Conservation (phyloP, 768 basidiomycete species). For the Rubroboletus satanas region DNA sequence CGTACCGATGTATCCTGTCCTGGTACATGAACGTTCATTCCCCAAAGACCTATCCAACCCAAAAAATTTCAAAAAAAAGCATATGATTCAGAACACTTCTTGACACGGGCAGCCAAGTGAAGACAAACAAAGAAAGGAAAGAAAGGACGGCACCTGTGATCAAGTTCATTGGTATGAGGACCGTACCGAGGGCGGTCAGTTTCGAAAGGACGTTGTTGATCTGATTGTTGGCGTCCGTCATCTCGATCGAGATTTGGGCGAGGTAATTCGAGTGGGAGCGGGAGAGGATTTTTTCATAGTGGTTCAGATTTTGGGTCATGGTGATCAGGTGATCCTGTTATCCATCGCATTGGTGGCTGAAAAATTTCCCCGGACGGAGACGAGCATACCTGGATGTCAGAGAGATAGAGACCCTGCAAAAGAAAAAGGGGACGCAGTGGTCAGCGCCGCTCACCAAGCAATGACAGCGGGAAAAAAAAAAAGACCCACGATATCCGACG, state of each 20-base stretch:
- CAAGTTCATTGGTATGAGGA: conserved; percentile 96
- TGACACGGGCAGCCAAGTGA: background rate
- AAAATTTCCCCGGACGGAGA: background rate
- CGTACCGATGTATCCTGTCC: conserved; percentile 60
- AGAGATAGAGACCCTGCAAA: conserved; percentile 82
- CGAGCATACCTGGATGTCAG: conserved; percentile 77
- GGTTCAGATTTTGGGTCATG: conserved; percentile 99
- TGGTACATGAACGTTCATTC: conserved; percentile 98
- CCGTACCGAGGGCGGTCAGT: conserved; percentile 94
- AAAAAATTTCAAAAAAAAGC: background rate
- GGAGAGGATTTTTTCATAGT: conserved; percentile 99
- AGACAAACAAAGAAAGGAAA: too few relatives aligned
- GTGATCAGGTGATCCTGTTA: conserved; percentile 91
- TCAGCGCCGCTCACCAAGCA: conserved; percentile 2
- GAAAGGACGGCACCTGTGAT: conserved; percentile 64
- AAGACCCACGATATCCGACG: conserved; percentile 82
- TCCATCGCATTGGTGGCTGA: conserved; percentile 1
- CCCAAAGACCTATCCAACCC: conserved; percentile 71
- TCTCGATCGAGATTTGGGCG: conserved; percentile 99
- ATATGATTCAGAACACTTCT: background rate
- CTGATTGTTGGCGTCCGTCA: conserved; percentile 99
- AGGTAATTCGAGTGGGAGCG: conserved; percentile 99
- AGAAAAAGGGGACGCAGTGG: background rate
- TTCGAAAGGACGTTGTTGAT: conserved; percentile 99
- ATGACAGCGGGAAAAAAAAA: background rate